phyloP scores from a whole-genome alignment of 805 yeast genomes.

The Osmozyma mogii region DNA sequence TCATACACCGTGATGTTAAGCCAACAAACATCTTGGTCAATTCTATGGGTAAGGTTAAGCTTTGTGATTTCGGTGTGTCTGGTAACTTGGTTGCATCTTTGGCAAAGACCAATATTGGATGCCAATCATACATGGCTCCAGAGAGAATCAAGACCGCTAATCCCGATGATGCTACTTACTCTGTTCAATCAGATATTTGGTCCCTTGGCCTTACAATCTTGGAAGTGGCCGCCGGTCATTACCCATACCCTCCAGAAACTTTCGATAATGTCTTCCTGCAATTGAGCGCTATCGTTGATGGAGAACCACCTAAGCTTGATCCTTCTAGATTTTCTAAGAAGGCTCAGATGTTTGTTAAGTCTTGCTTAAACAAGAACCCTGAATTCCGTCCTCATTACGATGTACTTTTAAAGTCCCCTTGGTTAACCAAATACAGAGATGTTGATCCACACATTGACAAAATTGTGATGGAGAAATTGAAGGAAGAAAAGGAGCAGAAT shows the following conservation, averaged over 20 bases:
- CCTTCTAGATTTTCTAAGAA: constrained; percentile 46
- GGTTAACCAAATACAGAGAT: constrained; percentile 55
- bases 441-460: constrained; percentile 24
- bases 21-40: constrained; percentile 90
- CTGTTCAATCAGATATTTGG: constrained; percentile 96
- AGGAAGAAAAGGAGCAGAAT: constrained; percentile 3
- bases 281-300: constrained; percentile 77
- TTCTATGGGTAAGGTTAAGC: constrained; percentile 75
- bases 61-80: constrained; percentile 94
- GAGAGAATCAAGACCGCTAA: constrained; percentile 75
- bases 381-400: constrained; percentile 74
- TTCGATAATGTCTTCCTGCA: constrained; percentile 87
- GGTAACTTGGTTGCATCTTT: constrained; percentile 92
- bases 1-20: constrained; percentile 93
- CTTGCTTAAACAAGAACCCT: constrained; percentile 76
- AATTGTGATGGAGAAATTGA: constrained; percentile 17
- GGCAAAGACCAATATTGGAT: constrained; percentile 93
- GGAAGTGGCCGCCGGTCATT: constrained; percentile 84
- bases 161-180: constrained; percentile 73
- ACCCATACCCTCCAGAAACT: constrained; percentile 96
- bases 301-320: constrained; percentile 21
- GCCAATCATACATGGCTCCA: constrained; percentile 98
- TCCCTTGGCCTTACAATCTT: constrained; percentile 79
- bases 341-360: constrained; percentile 74
- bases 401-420: constrained; percentile 69